These are phyloP conservation scores for Phialemoniopsis sp. DNA, from an alignment of 2,329 filamentous ascomycete genomes.

Conservation along the genomic window DNA sequence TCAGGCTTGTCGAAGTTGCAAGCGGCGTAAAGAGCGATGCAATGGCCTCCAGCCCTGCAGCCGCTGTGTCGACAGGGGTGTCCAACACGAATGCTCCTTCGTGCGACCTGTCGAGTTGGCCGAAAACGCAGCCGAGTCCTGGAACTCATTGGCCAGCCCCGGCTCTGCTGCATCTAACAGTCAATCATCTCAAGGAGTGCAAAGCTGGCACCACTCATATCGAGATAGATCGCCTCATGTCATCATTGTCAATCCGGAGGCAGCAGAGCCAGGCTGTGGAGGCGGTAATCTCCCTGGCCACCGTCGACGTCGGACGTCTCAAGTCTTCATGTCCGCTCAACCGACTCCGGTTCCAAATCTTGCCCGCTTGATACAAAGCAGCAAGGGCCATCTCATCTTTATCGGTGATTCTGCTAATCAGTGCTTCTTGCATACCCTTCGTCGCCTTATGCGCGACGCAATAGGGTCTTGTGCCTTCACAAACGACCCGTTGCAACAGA, in stretches of 20 bases:
- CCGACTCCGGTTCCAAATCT: conserved; percentile 13
- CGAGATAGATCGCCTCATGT: too few species aligned
- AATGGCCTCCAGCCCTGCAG: conserved; percentile 18
- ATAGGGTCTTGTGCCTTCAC: conserved; percentile 24
- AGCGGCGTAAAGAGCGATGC: conserved; percentile 22
- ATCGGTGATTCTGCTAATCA: conserved; percentile 28
- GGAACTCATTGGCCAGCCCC: too few species aligned
- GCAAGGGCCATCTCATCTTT: conserved; percentile 27
- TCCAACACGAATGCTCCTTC: conserved; percentile 15
- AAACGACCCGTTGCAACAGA: conserved; percentile 25
- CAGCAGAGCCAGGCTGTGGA: too few species aligned
- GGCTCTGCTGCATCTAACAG: too few species aligned
- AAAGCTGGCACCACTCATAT: too few species aligned
- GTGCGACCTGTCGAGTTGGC: conserved; percentile 4
- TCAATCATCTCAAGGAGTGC: too few species aligned
- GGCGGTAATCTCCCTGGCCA: too few species aligned
- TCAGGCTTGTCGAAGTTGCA: conserved; percentile 19
- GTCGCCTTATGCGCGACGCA: conserved; percentile 22
- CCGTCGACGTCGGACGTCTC: too few species aligned
- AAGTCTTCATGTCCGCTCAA: too few species aligned
- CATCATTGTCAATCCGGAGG: too few species aligned
- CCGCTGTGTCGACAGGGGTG: conserved; percentile 15
- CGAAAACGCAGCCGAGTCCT: too few species aligned
- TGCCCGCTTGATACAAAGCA: conserved; percentile 24
- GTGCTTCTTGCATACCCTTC: conserved; percentile 26